Percentiles rank a stretch among this genome's conserved stretches.
phyloP scores from a whole-genome alignment of 139 green algal species.

The Volvox reticuliferus region DNA sequence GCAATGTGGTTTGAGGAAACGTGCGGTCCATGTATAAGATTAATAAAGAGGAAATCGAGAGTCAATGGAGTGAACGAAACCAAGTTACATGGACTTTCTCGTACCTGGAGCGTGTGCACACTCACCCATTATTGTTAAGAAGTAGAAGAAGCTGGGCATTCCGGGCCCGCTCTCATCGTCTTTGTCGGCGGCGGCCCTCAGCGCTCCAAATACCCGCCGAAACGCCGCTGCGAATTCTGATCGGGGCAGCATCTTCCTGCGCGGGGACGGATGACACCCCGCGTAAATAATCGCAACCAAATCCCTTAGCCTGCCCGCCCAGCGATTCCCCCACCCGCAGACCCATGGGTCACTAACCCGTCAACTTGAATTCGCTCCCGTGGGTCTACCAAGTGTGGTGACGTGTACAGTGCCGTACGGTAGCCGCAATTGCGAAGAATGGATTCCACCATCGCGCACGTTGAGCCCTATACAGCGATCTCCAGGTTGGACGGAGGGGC shows the following conservation, averaged over 20 bases:
- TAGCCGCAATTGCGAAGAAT: constrained; percentile 86
- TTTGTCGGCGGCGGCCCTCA: constrained; percentile 39
- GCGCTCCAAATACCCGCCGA: constrained; percentile 63
- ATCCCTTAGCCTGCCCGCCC: too few species aligned
- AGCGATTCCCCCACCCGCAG: too few species aligned
- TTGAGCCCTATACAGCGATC: constrained; percentile 77
- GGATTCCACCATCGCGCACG: constrained; percentile 88
- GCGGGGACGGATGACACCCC: not conserved
- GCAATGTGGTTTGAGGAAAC: too few species aligned
- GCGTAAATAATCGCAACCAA: too few species aligned
- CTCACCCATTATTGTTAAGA: constrained; percentile 94
- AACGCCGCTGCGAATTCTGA: constrained; percentile 58
- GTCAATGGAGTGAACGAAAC: too few species aligned
- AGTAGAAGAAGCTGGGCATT: constrained; percentile 96
- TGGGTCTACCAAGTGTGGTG: constrained; percentile 90
- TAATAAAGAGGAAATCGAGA: too few species aligned
- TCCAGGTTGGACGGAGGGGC: too few species aligned
- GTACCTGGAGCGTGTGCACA: too few species aligned
- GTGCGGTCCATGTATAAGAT: too few species aligned
- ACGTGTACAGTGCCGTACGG: constrained; percentile 91
- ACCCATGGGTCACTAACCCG: too few species aligned
- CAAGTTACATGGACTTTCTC: too few species aligned
- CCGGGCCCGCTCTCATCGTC: constrained; percentile 56
- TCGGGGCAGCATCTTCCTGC: constrained; percentile 42
- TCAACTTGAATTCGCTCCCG: constrained; percentile 89